Base-by-base conservation (phyloP, 1,284 basidiomycete genomes). In the Apiotrichum veenhuisii region DNA sequence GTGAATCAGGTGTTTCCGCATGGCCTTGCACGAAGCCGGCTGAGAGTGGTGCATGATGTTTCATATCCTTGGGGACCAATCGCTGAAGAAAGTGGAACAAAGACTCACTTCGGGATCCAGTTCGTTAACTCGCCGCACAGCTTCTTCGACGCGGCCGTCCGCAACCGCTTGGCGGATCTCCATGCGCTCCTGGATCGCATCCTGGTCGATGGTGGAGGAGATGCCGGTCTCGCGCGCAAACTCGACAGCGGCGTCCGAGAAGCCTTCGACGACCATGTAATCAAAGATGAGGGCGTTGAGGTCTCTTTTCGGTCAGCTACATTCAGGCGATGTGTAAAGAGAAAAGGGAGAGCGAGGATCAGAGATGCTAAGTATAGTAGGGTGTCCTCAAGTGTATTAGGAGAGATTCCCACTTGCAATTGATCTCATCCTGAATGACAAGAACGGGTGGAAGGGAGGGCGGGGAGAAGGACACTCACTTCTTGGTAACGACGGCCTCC, bases 41-140 rank as follows among this genome's bases (percentile, higher is more conserved):
- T 97, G 82, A 86, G 94, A 88, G 93, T 97, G 94, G 94, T 98
- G 94, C 94, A 97, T 96, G 92, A 90, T 76, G 69, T 70, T 88
- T 82, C 87, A 91, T 49, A 94, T 94, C 91, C 77, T 88, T 74
- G 75, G 72, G 72, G 66, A 58, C 43, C 44, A 37, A 9, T n/a
- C n/a, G n/a, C n/a, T n/a, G 14, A n/a, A 7, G n/a, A 18, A 23
- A 11, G 15, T 2, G 20, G 15, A 17, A 41, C n/a, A 12, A 25
- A 60, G 48, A 78, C 91, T 80, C 77, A 98, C 95, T 87, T 98
- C 94, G 34, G 93, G 92, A 74, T 98, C 91, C 59, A 98, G 78
- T 73, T 98, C 94, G 70, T 98, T 98, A 48, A 96, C 91, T 48
- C 89, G 82, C 25, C 87, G 86, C 58, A 98, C 95, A 18, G 95